These are phyloP conservation scores for Phalaenopsis hybrid DNA, from an alignment of 116 monocot genomes.

Conservation along the genomic window DNA sequence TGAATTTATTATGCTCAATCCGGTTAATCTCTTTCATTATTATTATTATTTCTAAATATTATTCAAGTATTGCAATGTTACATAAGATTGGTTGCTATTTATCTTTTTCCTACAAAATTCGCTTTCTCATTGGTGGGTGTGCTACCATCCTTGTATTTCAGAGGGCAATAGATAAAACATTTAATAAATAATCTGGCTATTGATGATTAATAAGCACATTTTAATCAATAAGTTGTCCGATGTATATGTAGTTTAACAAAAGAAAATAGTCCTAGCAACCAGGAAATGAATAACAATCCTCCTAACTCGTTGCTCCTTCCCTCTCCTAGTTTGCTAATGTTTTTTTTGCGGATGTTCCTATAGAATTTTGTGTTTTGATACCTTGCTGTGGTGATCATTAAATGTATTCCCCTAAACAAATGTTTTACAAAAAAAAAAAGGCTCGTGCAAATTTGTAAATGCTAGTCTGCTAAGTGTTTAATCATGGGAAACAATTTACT, in stretches of 20 bases:
- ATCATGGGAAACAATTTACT: not conserved
- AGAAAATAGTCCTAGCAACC: not conserved
- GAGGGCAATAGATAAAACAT: not conserved
- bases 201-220: not conserved
- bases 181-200: not conserved
- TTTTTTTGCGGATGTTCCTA: not conserved
- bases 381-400: not conserved
- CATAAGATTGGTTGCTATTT: not conserved
- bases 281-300: not conserved
- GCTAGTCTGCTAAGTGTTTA: not conserved
- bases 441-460: not conserved
- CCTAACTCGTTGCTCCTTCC: not conserved
- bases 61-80: not conserved
- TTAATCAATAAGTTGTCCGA: not conserved
- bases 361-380: not conserved
- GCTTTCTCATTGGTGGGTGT: not conserved
- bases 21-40: not conserved
- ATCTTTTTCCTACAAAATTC: not conserved
- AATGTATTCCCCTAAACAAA: not conserved
- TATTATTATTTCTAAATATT: not conserved
- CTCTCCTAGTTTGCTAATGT: not conserved
- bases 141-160: not conserved
- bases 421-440: not conserved
- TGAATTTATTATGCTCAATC: not conserved
- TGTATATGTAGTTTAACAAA: not conserved